Evolutionary conservation across 2,329 filamentous ascomycete species (phyloP), one percentile per base, ranked within the genome.

Genomic region (Tolypocladium tropicale): DNA sequence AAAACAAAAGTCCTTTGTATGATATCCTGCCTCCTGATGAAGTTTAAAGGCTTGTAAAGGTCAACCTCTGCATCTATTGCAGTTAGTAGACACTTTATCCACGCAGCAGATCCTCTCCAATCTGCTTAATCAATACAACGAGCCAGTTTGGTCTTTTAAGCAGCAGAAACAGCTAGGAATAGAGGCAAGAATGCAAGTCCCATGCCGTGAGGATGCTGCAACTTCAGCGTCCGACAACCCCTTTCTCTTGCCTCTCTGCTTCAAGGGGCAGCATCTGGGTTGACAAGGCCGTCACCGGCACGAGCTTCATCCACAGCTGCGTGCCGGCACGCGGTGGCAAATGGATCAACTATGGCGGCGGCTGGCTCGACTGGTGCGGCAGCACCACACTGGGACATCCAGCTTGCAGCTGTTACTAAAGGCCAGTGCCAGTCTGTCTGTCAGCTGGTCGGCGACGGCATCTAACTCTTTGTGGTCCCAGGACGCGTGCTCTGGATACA

Each of bases 341-440:
- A 1, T 90, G 84, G 84, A 81, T 91, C 63, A 90, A 90, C 65
- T 90, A 86, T 67, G 87, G 88, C 2, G 87, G 85, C 3, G 86
- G 86, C 12, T 88, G 88, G 2, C 79, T 90, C 0, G 88, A 88
- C 2, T 91, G 88, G 88, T 86, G 81, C 16, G 87, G 86, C 23
- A 87, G 88, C 16, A 87, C 74, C 51, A 83, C 85, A 0, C 70
- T 91, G 1, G 88, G 88, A n/a, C 2, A 83, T 90, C 65, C 90
- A 90, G 65, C 78, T 90, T 6, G 88, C 86, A 0, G 79, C 55
- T 3, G 63, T 65, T 7, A 54, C 55, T 57, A 70, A 71, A 33
- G 74, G 73, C 41, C 72, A 70, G 57, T 58, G 67, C 16, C 69
- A 68, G 56, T 73, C 76, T 58, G 75, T 80, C 3, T 73, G 73